Evolutionary conservation across 2,329 filamentous ascomycete species (phyloP).

Genomic region (Microcyclosporella mali): DNA sequence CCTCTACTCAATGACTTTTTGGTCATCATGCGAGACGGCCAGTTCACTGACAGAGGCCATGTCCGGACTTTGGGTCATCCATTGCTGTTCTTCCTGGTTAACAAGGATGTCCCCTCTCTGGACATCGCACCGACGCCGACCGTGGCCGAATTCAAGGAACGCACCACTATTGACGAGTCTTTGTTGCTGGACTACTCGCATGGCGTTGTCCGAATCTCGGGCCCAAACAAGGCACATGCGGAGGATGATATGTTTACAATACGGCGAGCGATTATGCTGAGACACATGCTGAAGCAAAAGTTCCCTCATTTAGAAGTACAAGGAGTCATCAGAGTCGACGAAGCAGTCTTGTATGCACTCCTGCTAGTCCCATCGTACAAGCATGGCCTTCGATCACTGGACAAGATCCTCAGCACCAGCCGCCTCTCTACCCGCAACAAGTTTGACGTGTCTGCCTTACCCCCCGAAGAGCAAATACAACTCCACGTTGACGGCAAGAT

Average conservation of each 20-base stretch:
- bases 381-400: conserved; percentile 30
- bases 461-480: conserved; percentile 32
- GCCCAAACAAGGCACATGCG: conserved; percentile 25
- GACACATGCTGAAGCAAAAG: conserved; percentile 28
- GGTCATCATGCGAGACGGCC: conserved; percentile 28
- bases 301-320: conserved; percentile 29
- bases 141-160: conserved; percentile 17
- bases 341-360: conserved; percentile 30
- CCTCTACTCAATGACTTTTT: conserved; percentile 26
- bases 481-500: conserved; percentile 31
- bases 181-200: conserved; percentile 29
- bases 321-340: conserved; percentile 29
- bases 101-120: conserved; percentile 23
- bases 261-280: conserved; percentile 30
- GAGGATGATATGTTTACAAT: conserved; percentile 28
- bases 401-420: conserved; percentile 32
- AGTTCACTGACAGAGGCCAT: conserved; percentile 26
- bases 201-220: conserved; percentile 27
- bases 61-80: conserved; percentile 24
- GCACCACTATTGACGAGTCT: conserved; percentile 22
- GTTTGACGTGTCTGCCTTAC: conserved; percentile 31
- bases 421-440: conserved; percentile 28
- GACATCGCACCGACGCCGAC: conserved; percentile 25
- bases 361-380: conserved; percentile 31
- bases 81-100: conserved; percentile 30